Evolutionary conservation across 768 basidiomycete species (phyloP).

Genomic region (Boletus bicolor): DNA sequence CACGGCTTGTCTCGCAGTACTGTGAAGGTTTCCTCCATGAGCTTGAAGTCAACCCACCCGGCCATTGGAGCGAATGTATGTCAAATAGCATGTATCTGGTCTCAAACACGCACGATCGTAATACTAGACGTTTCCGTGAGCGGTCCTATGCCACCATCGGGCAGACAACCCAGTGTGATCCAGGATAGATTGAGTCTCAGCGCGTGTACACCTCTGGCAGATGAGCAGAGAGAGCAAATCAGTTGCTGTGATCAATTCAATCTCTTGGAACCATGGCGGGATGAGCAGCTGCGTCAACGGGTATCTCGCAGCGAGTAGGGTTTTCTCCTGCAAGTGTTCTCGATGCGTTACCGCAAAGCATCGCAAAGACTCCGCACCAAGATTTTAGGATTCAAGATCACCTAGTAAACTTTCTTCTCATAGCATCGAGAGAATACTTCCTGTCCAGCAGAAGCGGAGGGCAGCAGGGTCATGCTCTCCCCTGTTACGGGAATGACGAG

Average conservation of each 20-base stretch:
- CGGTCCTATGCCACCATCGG: too few species aligned
- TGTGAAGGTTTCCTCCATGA: too few species aligned
- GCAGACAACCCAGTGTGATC: slow-evolving; percentile 6
- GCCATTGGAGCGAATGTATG: too few species aligned
- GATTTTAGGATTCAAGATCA: background rate
- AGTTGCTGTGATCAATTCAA: slow-evolving; percentile 24
- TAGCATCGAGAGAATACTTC: background rate
- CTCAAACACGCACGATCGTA: too few species aligned
- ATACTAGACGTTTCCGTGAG: too few species aligned
- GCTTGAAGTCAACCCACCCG: too few species aligned
- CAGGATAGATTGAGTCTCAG: slow-evolving; percentile 4
- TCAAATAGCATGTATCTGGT: too few species aligned
- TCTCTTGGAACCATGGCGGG: slow-evolving; percentile 22
- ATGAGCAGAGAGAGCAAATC: slow-evolving; percentile 23
- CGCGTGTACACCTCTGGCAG: slow-evolving; percentile 13
- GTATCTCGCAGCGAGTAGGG: background rate
- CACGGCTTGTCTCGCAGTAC: too few species aligned
- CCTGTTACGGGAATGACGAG: slow-evolving; percentile 19
- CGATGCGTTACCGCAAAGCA: background rate
- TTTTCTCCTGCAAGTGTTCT: background rate
- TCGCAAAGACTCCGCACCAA: background rate
- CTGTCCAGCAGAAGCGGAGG: slow-evolving; percentile 21
- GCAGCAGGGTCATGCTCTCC: slow-evolving; percentile 20
- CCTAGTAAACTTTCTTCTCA: background rate
- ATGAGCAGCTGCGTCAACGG: slow-evolving; percentile 26